Evolutionary conservation across 2,329 filamentous ascomycete genomes (phyloP).

Genomic region (Colletotrichum eleusines): DNA sequence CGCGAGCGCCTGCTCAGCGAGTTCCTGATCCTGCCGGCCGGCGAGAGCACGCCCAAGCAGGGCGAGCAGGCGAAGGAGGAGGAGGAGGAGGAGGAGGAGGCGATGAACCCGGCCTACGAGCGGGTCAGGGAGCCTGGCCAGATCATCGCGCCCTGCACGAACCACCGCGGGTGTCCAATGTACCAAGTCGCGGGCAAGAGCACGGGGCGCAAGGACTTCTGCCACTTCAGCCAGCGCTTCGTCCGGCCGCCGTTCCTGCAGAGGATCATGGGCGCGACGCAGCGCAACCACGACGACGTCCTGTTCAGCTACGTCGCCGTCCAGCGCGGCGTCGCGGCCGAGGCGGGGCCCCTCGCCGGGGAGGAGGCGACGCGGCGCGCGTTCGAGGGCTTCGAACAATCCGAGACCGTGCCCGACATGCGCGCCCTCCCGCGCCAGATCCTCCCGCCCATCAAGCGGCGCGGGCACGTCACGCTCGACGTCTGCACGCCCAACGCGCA

Average conservation of each 20-base stretch:
- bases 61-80: slow-evolving; percentile 44
- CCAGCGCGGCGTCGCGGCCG: slow-evolving; percentile 73
- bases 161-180: slow-evolving; percentile 90
- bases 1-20: slow-evolving; percentile 82
- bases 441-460: slow-evolving; percentile 85
- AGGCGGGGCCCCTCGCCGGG: slow-evolving; percentile 57
- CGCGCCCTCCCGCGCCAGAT: slow-evolving; percentile 83
- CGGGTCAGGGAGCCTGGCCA: slow-evolving; percentile 69
- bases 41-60: slow-evolving; percentile 53
- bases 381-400: slow-evolving; percentile 77
- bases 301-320: slow-evolving; percentile 91
- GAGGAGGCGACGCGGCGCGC: slow-evolving; percentile 72
- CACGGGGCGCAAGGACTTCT: slow-evolving; percentile 86
- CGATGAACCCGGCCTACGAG: slow-evolving; percentile 54
- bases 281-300: slow-evolving; percentile 89
- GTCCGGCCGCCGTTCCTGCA: slow-evolving; percentile 87
- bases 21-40: slow-evolving; percentile 73
- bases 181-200: slow-evolving; percentile 78
- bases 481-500: slow-evolving; percentile 87
- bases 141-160: slow-evolving; percentile 85
- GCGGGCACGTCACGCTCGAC: slow-evolving; percentile 89
- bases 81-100: slow-evolving; percentile 56
- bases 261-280: slow-evolving; percentile 74
- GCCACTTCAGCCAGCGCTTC: slow-evolving; percentile 90
- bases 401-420: slow-evolving; percentile 60